phyloP scores from a whole-genome alignment of 306 rosid genomes.

The Betula pendula region DNA sequence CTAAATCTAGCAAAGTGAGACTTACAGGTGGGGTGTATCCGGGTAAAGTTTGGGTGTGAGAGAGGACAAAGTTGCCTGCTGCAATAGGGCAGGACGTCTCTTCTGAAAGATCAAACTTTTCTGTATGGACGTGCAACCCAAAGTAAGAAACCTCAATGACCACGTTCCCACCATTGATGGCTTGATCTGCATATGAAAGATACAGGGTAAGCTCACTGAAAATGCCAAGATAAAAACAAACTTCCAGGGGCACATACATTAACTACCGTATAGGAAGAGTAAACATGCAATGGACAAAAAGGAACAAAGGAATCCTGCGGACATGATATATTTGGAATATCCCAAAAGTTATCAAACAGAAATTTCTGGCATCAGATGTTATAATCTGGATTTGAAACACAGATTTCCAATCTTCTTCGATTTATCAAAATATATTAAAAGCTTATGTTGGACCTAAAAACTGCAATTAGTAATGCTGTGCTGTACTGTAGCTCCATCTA shows the following conservation, averaged over 20 bases:
- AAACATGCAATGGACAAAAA: neutral
- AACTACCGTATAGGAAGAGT: neutral
- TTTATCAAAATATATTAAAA: neutral
- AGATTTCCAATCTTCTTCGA: neutral
- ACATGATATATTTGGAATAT: no score
- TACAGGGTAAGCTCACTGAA: slow-evolving; percentile 18
- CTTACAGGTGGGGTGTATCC: slow-evolving; percentile 76
- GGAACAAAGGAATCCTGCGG: no score
- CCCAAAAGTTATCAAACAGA: neutral
- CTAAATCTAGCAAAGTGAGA: slow-evolving; percentile 29
- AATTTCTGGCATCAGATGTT: neutral
- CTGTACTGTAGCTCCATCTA: neutral
- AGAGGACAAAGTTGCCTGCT: slow-evolving; percentile 56
- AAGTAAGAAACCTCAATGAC: slow-evolving; percentile 63
- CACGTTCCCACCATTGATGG: slow-evolving; percentile 58
- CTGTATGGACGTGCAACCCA: slow-evolving; percentile 70
- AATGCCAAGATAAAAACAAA: neutral
- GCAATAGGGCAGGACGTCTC: slow-evolving; percentile 62
- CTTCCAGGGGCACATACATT: neutral
- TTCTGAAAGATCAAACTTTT: slow-evolving; percentile 55
- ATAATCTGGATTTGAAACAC: neutral
- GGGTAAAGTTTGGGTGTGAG: slow-evolving; percentile 80
- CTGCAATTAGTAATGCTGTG: neutral
- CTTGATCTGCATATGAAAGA: slow-evolving; percentile 44
- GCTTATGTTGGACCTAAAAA: neutral